These are phyloP conservation scores for Beauveria bassiana DNA, from an alignment of 2,329 filamentous ascomycete genomes.

Conservation along the genomic window DNA sequence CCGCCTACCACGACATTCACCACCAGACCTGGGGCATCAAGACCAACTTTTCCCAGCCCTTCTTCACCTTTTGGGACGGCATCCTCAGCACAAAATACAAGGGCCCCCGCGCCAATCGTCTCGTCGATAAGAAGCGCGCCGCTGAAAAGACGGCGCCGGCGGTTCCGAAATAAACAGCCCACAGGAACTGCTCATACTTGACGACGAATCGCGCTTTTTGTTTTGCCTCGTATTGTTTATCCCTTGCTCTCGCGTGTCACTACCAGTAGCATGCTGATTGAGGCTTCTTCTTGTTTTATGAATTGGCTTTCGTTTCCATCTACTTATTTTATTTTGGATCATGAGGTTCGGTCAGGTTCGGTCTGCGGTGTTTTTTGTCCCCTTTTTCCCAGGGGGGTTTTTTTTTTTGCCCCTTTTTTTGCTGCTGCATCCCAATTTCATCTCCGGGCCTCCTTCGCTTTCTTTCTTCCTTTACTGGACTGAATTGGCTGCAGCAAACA, in stretches of 20 bases:
- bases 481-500: not conserved
- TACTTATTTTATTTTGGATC: conserved; percentile 18
- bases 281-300: not conserved
- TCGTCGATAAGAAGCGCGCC: conserved; percentile 30
- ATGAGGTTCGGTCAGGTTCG: conserved; percentile 2
- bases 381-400: not conserved
- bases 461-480: not conserved
- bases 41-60: conserved; percentile 83
- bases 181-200: not conserved
- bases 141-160: conserved; percentile 14
- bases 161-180: conserved; percentile 1
- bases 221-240: not conserved
- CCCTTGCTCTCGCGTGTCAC: not conserved
- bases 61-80: conserved; percentile 93
- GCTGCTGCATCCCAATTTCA: conserved; percentile 12
- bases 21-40: conserved; percentile 99
- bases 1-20: conserved; percentile 94
- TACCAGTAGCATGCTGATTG: no score
- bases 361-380: conserved; percentile 7
- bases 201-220: not conserved
- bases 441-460: conserved; percentile 13
- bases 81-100: conserved; percentile 76
- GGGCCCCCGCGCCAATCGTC: conserved; percentile 44
- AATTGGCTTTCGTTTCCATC: not conserved
- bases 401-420: conserved; percentile 3